Evolutionary conservation across 2,329 filamentous ascomycete species (phyloP), one percentile per base, ranked within the genome.

Genomic region (Diaporthe velutina): DNA sequence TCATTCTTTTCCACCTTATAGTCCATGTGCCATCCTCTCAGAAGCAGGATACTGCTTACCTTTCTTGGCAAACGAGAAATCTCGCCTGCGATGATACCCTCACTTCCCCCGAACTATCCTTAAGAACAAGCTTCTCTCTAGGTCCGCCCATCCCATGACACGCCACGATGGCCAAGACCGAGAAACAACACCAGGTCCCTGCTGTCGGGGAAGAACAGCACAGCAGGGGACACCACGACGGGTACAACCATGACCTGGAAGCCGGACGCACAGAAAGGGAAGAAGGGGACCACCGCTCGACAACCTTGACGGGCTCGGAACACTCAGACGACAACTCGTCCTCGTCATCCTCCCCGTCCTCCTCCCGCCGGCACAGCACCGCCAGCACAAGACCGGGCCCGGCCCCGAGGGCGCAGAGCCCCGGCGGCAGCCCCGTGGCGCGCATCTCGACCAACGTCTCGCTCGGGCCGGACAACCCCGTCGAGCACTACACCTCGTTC

Each of bases 401-500:
- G 50, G 12, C 9, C 38, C 52, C 45, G 40, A 38, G 15, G 54
- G 42, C 54, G 13, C 54, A 40, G 45, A 71, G 38, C 66, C 45
- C 58, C 58, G 66, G 33, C 28, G 66, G 50, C 60, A 60, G 25
- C 15, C 60, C 55, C 22, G 58, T 76, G 58, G 40, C 76, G n/a
- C 73, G 74, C 15, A 50, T 76, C 33, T 70, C 76, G 58, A 78
- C 78, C 15, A 78, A 78, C 71, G 74, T 77, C 35, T 80, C 80
- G 38, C 67, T 79, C 13, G 80, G 80, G 12, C 77, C 78, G 3
- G 81, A 81, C 71, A 74, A 77, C 58, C 78, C 80, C 25, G 68
- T 77, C 54, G 79, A 81, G 78, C 79, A 78, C 52, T 80, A 77
- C 76, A 79, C 76, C 55, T 82, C 81, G 67, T 79, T 72, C 74